Conservation (phyloP, 768 basidiomycete species). For the Phylloporus arenicola region DNA sequence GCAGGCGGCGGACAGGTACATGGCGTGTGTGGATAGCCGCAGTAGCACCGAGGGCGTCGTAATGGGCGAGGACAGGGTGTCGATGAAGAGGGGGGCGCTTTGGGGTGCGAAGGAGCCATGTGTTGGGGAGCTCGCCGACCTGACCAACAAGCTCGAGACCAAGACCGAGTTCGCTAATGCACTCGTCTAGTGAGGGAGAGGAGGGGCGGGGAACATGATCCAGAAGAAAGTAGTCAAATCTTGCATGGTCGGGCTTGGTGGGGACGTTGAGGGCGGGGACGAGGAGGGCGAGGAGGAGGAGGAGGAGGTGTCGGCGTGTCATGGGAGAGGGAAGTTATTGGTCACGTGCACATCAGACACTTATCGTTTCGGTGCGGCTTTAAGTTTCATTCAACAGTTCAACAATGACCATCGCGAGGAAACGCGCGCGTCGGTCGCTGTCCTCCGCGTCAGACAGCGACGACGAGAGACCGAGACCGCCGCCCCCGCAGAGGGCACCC, state of each 20-base stretch:
- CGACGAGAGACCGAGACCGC: conserved; percentile 5
- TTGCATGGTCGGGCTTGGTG: conserved; percentile 46
- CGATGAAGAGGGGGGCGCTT: conserved; percentile 25
- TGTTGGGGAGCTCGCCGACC: conserved; percentile 72
- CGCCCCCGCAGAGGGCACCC: conserved; percentile 5
- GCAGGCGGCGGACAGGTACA: conserved; percentile 38
- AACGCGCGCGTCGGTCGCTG: conserved; percentile 22
- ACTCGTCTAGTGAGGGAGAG: conserved; percentile 54
- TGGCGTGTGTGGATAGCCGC: conserved; percentile 34
- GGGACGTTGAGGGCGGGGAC: conserved; percentile 7
- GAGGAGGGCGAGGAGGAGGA: conserved; percentile 4
- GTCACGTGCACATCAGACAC: conserved; percentile 1
- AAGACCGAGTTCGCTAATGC: conserved; percentile 56
- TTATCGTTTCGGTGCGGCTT: not conserved
- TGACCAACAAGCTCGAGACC: conserved; percentile 87
- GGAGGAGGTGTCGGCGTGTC: conserved; percentile 7
- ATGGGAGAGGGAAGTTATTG: conserved; percentile 4
- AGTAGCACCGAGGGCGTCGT: conserved; percentile 39
- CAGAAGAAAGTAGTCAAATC: conserved; percentile 80
- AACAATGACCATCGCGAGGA: conserved; percentile 20
- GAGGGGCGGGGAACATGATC: conserved; percentile 52
- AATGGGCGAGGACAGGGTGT: conserved; percentile 41
- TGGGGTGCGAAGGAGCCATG: conserved; percentile 75
- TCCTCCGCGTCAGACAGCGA: conserved; percentile 17
- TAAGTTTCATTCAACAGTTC: not conserved